Percentiles rank a stretch among this genome's conserved stretches.
Evolutionary conservation across 1,139 yeast genomes (phyloP).

Genomic region (Yamadazyma jaroonii): DNA sequence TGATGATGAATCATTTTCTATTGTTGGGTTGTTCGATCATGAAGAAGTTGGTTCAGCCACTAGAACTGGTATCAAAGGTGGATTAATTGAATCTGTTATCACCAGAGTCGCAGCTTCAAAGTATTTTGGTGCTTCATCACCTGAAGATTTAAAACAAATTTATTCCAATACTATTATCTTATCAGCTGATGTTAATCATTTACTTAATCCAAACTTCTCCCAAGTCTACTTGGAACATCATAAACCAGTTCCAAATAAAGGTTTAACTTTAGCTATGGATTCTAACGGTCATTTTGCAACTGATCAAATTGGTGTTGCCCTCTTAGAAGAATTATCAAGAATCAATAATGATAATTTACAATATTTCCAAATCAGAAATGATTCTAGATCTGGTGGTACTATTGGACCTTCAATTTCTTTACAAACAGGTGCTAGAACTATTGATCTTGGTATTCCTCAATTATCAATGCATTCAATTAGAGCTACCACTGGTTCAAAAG

Average conservation of each 20-base stretch:
- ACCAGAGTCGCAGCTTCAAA: slow-evolving; percentile 29
- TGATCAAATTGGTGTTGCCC: slow-evolving; percentile 36
- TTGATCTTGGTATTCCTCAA: slow-evolving; percentile 47
- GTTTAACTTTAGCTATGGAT: slow-evolving; percentile 39
- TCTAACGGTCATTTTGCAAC: slow-evolving; percentile 44
- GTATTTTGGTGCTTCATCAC: slow-evolving; percentile 16
- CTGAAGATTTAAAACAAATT: slow-evolving; percentile 22
- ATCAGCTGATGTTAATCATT: slow-evolving; percentile 49
- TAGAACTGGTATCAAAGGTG: slow-evolving; percentile 43
- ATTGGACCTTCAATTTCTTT: slow-evolving; percentile 41
- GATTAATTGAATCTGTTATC: slow-evolving; percentile 34
- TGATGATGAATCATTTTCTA: slow-evolving; percentile 27
- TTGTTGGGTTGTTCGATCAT: slow-evolving; percentile 41
- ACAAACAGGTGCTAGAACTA: slow-evolving; percentile 43
- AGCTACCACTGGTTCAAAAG: slow-evolving; percentile 42
- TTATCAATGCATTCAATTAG: slow-evolving; percentile 47
- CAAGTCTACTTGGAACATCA: slow-evolving; percentile 36
- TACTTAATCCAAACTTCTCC: slow-evolving; percentile 43
- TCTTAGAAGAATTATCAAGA: slow-evolving; percentile 31
- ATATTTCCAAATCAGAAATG: slow-evolving; percentile 44
- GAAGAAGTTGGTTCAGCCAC: slow-evolving; percentile 46
- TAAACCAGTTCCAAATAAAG: slow-evolving; percentile 42
- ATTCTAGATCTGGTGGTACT: slow-evolving; percentile 43
- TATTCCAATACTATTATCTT: slow-evolving; percentile 38
- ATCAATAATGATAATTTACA: slow-evolving; percentile 30